Evolutionary conservation across 2,329 filamentous ascomycete species (phyloP).

Genomic region (Cryphonectria parasitica): DNA sequence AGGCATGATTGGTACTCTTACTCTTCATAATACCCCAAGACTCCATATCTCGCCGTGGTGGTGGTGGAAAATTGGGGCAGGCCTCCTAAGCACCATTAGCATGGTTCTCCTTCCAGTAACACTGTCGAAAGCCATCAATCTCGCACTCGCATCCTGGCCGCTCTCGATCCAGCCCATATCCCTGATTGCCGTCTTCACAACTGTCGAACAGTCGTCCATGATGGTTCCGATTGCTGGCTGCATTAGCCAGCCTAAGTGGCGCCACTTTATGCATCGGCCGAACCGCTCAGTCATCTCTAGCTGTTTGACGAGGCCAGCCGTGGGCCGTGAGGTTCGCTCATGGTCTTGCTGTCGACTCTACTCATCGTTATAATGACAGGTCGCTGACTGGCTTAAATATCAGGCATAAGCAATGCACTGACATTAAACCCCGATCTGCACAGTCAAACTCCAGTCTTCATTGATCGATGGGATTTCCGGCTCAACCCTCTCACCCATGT

Average conservation of each 20-base stretch:
- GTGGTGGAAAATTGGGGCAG: conserved; percentile 25
- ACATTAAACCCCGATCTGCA: conserved; percentile 22
- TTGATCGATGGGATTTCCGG: conserved; percentile 29
- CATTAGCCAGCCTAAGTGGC: conserved; percentile 34
- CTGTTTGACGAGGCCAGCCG: conserved; percentile 34
- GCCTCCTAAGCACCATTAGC: conserved; percentile 22
- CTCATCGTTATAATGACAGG: no score
- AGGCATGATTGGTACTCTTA: not conserved
- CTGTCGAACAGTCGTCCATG: conserved; percentile 31
- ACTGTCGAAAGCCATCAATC: conserved; percentile 12
- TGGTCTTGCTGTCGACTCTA: conserved; percentile 10
- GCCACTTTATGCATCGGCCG: conserved; percentile 26
- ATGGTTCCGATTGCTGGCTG: conserved; percentile 32
- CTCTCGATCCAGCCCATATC: conserved; percentile 29
- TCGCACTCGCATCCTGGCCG: conserved; percentile 16
- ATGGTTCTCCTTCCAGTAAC: conserved; percentile 23
- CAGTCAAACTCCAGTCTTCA: conserved; percentile 27
- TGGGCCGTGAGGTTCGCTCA: conserved; percentile 34
- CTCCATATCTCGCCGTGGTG: conserved; percentile 20
- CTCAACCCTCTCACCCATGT: conserved; percentile 17
- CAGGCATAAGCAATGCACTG: no score
- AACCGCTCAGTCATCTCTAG: conserved; percentile 31
- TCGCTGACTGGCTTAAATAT: no score
- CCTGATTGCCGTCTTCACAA: conserved; percentile 32
- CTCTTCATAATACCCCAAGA: not conserved